Evolutionary conservation across 495 filamentous ascomycete genomes (phyloP).

Genomic region (Parathielavia appendiculata): DNA sequence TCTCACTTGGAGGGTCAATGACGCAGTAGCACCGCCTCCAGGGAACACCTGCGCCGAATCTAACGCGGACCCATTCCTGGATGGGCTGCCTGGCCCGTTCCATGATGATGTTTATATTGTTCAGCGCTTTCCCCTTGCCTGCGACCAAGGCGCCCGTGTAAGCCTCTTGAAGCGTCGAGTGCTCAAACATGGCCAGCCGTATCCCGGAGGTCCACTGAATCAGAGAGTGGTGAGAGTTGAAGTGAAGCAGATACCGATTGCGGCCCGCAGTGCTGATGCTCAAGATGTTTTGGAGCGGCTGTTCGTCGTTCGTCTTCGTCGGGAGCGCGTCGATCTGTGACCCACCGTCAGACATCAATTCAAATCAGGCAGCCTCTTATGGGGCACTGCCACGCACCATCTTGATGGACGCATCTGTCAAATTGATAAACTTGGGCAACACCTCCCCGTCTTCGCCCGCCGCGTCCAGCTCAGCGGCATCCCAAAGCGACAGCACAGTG

Average conservation of each 20-base stretch:
- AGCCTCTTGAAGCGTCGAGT: constrained; percentile 86
- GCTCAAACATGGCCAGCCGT: constrained; percentile 90
- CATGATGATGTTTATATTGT: constrained; percentile 82
- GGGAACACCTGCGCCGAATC: constrained; percentile 93
- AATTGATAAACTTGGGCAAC: constrained; percentile 90
- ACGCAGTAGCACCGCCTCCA: constrained; percentile 98
- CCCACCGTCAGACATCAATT: not conserved
- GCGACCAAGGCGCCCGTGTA: constrained; percentile 96
- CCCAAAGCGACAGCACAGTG: constrained; percentile 92
- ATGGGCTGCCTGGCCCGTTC: constrained; percentile 67
- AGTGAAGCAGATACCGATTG: constrained; percentile 93
- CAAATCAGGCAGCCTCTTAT: not conserved
- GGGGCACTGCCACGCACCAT: constrained; percentile 55
- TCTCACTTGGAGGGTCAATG: constrained; percentile 85
- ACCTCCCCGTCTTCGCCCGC: constrained; percentile 80
- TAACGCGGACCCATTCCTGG: constrained; percentile 92
- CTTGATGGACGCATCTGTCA: constrained; percentile 94
- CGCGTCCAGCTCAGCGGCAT: constrained; percentile 86
- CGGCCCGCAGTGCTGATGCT: constrained; percentile 92
- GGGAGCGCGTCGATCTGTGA: constrained; percentile 82
- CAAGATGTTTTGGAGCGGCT: constrained; percentile 84
- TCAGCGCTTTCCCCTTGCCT: constrained; percentile 82
- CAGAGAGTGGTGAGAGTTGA: constrained; percentile 88
- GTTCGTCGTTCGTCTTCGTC: constrained; percentile 66
- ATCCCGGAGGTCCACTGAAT: constrained; percentile 96